Base-by-base conservation (phyloP, 2,329 filamentous ascomycete genomes). In the Fusarium zealandicum region DNA sequence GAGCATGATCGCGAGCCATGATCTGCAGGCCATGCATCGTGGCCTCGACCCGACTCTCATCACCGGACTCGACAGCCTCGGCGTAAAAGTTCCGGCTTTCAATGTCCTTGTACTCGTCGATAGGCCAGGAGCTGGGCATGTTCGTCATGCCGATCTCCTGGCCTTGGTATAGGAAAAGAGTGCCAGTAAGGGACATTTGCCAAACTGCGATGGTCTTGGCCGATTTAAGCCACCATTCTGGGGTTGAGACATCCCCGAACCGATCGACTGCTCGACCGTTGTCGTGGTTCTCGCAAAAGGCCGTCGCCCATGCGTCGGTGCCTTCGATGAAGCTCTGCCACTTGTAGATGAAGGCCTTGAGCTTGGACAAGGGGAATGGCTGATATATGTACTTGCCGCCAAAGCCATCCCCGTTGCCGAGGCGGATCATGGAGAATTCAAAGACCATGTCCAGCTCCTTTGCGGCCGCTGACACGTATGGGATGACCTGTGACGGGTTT, bases 251-350 rank as follows among this genome's bases (percentile, higher is more conserved):
- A 10, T 78, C 72, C 0, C 78, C 80, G 54, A 82, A 88, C 0
- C 85, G 77, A 12, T 80, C 82, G 0, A 88, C 75, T 0, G 80
- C 80, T 0, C 86, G 76, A 0, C 81, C 81, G 31, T 86, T 83
- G 62, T 88, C 86, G 65, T 88, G 85, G 58, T 88, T 88, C 62
- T 88, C 85, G 43, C 80, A 77, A 61, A 87, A 89, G 0, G 80
- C 80, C 0, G 84, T 86, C 0, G 82, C 80, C 83, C 83, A 86
- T 0, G 77, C 78, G 40, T 82, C 80, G 2, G 74, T 80, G 9
- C 76, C 77, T 42, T 77, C 71, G 30, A 80, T 76, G 35, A 82
- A 77, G 1, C 70, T 74, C 66, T 84, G 82, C 75, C 80, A 82
- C 36, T 73, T 79, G 8, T 70, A 59, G 0, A 80, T 72, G 9